Conservation (phyloP, 1,139 yeast species). For the Sugiyamaella paludigena region DNA sequence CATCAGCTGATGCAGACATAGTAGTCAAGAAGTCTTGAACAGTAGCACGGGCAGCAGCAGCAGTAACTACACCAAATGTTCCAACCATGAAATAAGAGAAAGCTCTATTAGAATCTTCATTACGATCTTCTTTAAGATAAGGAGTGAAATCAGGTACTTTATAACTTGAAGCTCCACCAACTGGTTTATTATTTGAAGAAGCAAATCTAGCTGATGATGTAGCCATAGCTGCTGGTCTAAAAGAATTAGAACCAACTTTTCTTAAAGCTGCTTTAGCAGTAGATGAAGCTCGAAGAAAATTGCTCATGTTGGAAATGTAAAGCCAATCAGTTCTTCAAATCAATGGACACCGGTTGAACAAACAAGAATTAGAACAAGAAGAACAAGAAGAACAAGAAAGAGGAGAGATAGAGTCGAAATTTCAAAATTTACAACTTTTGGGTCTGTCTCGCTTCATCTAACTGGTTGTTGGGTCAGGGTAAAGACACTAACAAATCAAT, state of each 20-base stretch:
- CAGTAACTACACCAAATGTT: constrained; percentile 86
- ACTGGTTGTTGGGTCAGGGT: no score
- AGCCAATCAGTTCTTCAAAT: no score
- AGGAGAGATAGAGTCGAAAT: no score
- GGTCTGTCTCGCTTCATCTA: no score
- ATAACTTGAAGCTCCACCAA: constrained; percentile 64
- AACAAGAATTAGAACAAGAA: no score
- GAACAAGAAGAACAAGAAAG: no score
- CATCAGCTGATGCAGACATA: constrained; percentile 98
- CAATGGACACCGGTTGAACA: no score
- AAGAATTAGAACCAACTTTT: constrained; percentile 1
- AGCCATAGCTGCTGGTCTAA: constrained; percentile 1
- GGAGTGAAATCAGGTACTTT: constrained; percentile 90
- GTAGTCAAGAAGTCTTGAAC: constrained; percentile 92
- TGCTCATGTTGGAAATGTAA: background rate
- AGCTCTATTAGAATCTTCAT: constrained; percentile 73
- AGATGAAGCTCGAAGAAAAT: constrained; percentile 4
- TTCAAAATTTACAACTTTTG: no score
- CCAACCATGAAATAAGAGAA: constrained; percentile 98
- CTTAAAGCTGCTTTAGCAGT: constrained; percentile 9
- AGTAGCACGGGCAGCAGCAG: constrained; percentile 97
- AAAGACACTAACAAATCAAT: no score
- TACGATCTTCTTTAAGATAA: constrained; percentile 70
- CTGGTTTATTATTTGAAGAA: constrained; percentile 32
- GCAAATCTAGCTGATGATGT: constrained; percentile 12